Conservation (phyloP, 768 basidiomycete genomes). For the Suillus hirtellus region DNA sequence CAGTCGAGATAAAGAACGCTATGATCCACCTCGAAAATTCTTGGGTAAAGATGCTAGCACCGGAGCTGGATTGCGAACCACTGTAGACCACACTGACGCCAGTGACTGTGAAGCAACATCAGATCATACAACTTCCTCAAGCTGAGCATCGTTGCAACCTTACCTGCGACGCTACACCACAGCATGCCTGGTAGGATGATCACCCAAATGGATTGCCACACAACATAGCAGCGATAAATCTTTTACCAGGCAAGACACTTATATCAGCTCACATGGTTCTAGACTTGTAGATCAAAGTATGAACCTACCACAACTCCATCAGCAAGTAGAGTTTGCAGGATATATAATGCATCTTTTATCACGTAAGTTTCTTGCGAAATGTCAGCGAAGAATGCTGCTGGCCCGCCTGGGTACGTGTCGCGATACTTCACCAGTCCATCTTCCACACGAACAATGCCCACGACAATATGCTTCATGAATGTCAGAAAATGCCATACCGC, state of each 20-base stretch:
- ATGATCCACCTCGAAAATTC: constrained; percentile 2
- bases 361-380: neutral
- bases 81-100: neutral
- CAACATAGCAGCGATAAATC: neutral
- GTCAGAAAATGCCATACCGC: neutral
- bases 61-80: neutral
- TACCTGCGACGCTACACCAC: neutral
- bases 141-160: neutral
- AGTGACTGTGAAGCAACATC: neutral
- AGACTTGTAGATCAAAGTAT: neutral
- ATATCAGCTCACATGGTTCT: neutral
- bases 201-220: neutral
- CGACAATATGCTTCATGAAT: neutral
- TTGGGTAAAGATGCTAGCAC: neutral
- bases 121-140: neutral
- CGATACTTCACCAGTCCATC: neutral
- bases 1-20: neutral
- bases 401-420: neutral
- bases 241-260: neutral
- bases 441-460: neutral
- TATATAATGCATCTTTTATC: neutral
- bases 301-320: neutral
- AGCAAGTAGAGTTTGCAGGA: neutral
- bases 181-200: neutral
- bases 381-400: neutral